Evolutionary conservation across 345 rosid genomes (phyloP).

Genomic region (Pistacia atlantica): DNA sequence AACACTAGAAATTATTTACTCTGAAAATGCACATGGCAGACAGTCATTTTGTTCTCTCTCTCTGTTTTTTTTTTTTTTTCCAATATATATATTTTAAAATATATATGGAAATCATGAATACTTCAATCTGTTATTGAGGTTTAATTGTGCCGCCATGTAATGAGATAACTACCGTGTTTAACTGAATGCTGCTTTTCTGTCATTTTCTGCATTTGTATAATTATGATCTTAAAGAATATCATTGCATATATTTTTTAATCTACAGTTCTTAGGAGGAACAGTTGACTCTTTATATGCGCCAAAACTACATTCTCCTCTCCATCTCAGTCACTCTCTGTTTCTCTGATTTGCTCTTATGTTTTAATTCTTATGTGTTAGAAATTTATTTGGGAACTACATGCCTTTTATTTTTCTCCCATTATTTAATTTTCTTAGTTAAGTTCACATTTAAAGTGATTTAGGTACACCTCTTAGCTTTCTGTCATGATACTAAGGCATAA

Average conservation of each 20-base stretch:
- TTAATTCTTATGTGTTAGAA: not conserved
- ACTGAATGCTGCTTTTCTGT: not conserved
- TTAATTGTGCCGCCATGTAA: not conserved
- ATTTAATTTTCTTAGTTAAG: not conserved
- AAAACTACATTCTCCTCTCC: not conserved
- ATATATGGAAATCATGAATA: not conserved
- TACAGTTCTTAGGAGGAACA: not conserved
- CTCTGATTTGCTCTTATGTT: not conserved
- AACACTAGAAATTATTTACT: conserved; percentile 1
- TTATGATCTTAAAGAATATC: not conserved
- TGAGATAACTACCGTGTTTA: not conserved
- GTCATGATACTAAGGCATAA: not conserved
- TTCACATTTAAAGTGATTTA: not conserved
- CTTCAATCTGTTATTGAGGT: not conserved
- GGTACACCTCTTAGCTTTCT: not conserved
- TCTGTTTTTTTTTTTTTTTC: no score
- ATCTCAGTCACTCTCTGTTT: not conserved
- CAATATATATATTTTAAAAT: no score
- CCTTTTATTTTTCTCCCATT: conserved; percentile 11
- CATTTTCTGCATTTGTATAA: not conserved
- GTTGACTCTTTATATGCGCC: not conserved
- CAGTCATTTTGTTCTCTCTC: not conserved
- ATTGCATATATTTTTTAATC: not conserved
- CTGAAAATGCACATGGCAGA: not conserved
- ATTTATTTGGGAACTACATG: conserved; percentile 11